Evolutionary conservation across 176 grass and related monocot genomes (phyloP).

Genomic region (Luzula sylvatica): DNA sequence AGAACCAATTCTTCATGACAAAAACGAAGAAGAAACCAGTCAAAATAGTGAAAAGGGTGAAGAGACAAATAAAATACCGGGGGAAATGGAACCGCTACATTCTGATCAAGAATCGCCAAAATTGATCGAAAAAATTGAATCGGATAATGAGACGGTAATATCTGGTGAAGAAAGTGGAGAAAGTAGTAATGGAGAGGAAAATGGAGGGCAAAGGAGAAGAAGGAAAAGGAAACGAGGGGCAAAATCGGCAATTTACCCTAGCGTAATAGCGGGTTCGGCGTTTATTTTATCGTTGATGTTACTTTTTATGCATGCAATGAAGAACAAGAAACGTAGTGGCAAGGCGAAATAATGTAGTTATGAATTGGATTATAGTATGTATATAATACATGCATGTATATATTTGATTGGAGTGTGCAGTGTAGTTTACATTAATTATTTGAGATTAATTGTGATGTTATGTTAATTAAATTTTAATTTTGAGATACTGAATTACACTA

Average conservation of each 20-base stretch:
- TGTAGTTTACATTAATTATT: no score
- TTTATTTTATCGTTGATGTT: conserved; percentile 13
- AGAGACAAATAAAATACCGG: neutral
- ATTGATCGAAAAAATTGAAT: conserved; percentile 5
- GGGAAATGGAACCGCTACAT: neutral
- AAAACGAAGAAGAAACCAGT: neutral
- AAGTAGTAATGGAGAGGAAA: conserved; percentile 14
- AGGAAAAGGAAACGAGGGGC: neutral
- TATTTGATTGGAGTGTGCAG: no score
- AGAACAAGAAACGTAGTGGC: conserved; percentile 7
- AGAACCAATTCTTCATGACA: neutral
- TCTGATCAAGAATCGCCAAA: conserved; percentile 1
- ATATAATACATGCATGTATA: no score
- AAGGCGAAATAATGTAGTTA: conserved; percentile 7
- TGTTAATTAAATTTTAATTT: no score
- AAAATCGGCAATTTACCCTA: conserved; percentile 16
- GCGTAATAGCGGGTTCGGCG: conserved; percentile 10
- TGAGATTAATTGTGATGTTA: no score
- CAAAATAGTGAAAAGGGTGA: conserved; percentile 14
- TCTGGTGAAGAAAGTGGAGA: conserved; percentile 19
- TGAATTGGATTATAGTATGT: no score
- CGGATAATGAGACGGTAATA: no score
- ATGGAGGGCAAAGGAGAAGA: conserved; percentile 10
- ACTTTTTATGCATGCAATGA: conserved; percentile 14
- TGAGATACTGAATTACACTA: no score